Percentiles rank a stretch among this genome's conserved stretches.
Evolutionary conservation across 345 rosid species (phyloP).

Genomic region (Nephelium lappaceum): DNA sequence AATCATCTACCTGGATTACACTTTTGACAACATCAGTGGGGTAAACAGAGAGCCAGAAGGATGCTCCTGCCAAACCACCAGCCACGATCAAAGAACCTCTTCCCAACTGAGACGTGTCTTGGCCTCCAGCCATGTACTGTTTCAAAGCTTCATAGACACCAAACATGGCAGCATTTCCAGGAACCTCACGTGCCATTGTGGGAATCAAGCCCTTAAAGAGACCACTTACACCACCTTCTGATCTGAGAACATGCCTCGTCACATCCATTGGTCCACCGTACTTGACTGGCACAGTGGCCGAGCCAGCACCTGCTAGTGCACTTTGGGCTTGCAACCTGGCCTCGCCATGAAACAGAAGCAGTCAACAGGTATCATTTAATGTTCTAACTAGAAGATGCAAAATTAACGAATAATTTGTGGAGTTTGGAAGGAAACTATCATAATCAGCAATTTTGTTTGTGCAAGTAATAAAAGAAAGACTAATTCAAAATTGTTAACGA

Average conservation of each 20-base stretch:
- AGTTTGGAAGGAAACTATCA: not conserved
- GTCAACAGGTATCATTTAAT: not conserved
- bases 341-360: conserved; percentile 18
- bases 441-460: not conserved
- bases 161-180: conserved; percentile 94
- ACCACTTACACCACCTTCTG: conserved; percentile 86
- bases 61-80: conserved; percentile 91
- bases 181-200: conserved; percentile 89
- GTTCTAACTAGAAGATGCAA: not conserved
- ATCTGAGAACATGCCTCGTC: conserved; percentile 77
- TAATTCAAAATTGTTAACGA: too few relatives aligned
- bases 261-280: conserved; percentile 98
- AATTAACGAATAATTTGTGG: not conserved
- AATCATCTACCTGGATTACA: conserved; percentile 90
- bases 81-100: conserved; percentile 80
- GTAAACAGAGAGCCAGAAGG: conserved; percentile 83
- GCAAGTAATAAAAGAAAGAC: conserved; percentile 1
- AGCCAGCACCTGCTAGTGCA: conserved; percentile 53
- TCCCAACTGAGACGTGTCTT: conserved; percentile 85
- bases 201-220: conserved; percentile 95
- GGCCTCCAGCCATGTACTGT: conserved; percentile 80
- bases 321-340: conserved; percentile 97
- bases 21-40: conserved; percentile 97
- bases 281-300: conserved; percentile 62
- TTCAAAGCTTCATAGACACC: conserved; percentile 83